These are phyloP conservation scores for Pilobolus umbonatus DNA, from an alignment of 192 early-diverging fungal genomes.

Conservation along the genomic window DNA sequence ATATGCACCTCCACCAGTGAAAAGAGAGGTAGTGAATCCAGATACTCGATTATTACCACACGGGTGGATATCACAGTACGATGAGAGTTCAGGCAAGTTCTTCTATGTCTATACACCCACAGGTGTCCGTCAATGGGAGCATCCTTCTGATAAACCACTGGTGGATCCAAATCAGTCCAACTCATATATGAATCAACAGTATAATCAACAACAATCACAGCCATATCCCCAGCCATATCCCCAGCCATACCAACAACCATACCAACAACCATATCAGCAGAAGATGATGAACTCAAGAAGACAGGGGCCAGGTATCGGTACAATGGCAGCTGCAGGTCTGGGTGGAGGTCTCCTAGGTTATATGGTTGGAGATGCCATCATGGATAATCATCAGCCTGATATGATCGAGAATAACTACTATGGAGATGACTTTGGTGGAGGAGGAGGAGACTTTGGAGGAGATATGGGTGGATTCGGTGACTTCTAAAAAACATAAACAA, in stretches of 20 bases:
- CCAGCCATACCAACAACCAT: constrained; percentile 14
- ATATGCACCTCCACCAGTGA: constrained; percentile 18
- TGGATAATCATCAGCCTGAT: constrained; percentile 6
- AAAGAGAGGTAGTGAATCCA: constrained; percentile 15
- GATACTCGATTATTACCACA: constrained; percentile 22
- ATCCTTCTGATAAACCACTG: constrained; percentile 25
- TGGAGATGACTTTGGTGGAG: constrained; percentile 10
- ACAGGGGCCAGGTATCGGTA: constrained; percentile 13
- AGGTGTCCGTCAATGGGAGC: constrained; percentile 32
- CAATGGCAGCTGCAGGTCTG: constrained; percentile 20
- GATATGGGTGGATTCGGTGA: constrained; percentile 3
- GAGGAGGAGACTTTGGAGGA: constrained; percentile 9
- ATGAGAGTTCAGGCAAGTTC: constrained; percentile 23
- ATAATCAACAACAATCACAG: constrained; percentile 14
- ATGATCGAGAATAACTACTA: constrained; percentile 25
- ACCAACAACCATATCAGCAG: not conserved
- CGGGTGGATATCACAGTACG: constrained; percentile 33
- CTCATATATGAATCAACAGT: not conserved
- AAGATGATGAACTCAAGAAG: not conserved
- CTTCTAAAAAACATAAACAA: not conserved
- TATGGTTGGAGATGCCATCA: constrained; percentile 15
- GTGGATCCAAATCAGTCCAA: constrained; percentile 1
- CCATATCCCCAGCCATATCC: constrained; percentile 17
- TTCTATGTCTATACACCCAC: constrained; percentile 36
- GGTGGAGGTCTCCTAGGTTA: constrained; percentile 19